Evolutionary conservation across 306 rosid species (phyloP).

Genomic region (Lablab purpureus): DNA sequence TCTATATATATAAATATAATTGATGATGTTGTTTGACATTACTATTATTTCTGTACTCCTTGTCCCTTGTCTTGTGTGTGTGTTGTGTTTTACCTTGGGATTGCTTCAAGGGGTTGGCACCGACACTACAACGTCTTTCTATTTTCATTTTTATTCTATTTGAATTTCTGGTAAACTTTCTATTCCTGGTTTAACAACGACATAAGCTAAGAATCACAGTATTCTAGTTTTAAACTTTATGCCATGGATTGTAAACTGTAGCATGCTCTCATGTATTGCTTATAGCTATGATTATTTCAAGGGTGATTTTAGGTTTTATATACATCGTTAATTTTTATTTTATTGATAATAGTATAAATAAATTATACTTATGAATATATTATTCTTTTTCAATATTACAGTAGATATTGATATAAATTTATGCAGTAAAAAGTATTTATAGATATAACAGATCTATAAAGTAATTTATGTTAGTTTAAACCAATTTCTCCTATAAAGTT

Average conservation of each 20-base stretch:
- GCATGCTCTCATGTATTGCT: background rate
- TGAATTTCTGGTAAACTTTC: background rate
- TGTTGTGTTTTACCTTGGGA: conserved; percentile 1
- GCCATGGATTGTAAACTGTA: background rate
- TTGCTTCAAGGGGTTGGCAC: conserved; percentile 34
- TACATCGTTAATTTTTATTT: background rate
- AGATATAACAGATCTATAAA: background rate
- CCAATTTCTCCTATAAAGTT: background rate
- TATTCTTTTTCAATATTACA: background rate
- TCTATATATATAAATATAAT: conserved; percentile 1
- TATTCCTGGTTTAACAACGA: conserved; percentile 24
- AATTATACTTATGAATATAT: background rate
- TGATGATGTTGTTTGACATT: conserved; percentile 28
- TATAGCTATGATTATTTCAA: background rate
- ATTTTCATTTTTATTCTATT: background rate
- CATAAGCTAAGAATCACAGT: background rate
- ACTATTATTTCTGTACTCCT: conserved; percentile 19
- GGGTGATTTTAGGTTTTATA: background rate
- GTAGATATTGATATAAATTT: background rate
- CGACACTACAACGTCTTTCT: conserved; percentile 24
- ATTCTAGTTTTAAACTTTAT: background rate
- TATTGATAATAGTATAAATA: background rate
- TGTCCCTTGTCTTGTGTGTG: background rate
- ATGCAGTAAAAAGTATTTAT: background rate
- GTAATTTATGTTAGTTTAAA: background rate